These are phyloP conservation scores for Pterulicium gracile DNA, from an alignment of 1,284 basidiomycete genomes.

Conservation along the genomic window DNA sequence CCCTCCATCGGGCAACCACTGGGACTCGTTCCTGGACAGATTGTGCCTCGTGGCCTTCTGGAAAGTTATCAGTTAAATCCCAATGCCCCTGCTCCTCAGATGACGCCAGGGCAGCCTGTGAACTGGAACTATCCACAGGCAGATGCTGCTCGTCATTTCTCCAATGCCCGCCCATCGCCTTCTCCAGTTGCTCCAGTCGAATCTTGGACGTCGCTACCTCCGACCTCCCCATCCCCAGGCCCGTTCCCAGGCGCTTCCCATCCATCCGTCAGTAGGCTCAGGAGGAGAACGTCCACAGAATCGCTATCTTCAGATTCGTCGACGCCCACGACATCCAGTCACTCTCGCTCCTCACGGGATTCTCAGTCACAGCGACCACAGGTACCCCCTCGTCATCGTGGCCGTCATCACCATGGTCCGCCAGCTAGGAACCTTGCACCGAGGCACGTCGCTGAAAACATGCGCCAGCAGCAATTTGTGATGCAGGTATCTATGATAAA, in stretches of 20 bases:
- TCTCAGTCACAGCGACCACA: neutral
- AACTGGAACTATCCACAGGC: neutral
- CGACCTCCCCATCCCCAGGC: neutral
- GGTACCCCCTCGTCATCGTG: neutral
- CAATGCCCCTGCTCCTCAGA: neutral
- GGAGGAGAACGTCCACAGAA: neutral
- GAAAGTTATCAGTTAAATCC: neutral
- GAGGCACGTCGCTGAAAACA: neutral
- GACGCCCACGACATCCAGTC: neutral
- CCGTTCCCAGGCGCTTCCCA: neutral
- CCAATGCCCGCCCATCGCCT: neutral
- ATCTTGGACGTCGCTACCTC: neutral
- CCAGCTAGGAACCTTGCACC: neutral
- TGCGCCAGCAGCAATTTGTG: constrained; percentile 1
- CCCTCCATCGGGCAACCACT: constrained; percentile 12
- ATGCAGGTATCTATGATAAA: neutral
- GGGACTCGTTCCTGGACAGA: constrained; percentile 42
- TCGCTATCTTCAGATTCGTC: neutral
- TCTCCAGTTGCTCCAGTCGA: neutral
- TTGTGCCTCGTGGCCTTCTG: constrained; percentile 23
- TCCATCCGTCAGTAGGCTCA: neutral
- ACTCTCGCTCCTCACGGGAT: neutral
- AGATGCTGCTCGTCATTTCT: neutral
- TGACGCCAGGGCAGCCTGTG: neutral
- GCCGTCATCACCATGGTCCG: neutral